Conservation (phyloP, 2,329 filamentous ascomycete species). For the Pseudogymnoascus sp. region DNA sequence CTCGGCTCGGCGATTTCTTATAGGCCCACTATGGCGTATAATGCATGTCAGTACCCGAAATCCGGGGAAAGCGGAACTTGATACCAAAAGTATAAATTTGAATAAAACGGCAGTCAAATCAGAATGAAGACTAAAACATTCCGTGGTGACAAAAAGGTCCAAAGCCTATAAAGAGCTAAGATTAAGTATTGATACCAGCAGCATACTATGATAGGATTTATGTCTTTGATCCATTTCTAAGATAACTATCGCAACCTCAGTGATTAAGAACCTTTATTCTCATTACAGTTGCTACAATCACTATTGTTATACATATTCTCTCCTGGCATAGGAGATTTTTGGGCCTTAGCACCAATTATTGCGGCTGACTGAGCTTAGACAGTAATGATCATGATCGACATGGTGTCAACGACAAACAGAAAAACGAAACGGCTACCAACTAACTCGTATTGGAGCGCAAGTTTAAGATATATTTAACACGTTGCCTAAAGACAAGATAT, state of each 20-base stretch:
- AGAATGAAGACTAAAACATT: not conserved
- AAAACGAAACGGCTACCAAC: not conserved
- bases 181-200: too few relatives aligned
- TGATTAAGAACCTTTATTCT: too few relatives aligned
- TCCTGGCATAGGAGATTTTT: too few relatives aligned
- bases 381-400: not conserved
- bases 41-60: not conserved
- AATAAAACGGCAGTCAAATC: not conserved
- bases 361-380: not conserved
- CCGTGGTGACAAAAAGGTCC: not conserved
- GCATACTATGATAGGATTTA: too few relatives aligned
- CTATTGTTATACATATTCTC: too few relatives aligned
- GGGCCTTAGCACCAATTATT: too few relatives aligned
- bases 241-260: too few relatives aligned
- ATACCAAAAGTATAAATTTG: not conserved
- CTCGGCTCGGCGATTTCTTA: conserved; percentile 8
- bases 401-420: not conserved
- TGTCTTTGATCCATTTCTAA: too few relatives aligned
- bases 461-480: not conserved
- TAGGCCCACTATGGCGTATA: not conserved
- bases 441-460: not conserved
- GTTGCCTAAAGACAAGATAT: not conserved
- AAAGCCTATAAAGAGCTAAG: too few relatives aligned
- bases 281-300: too few relatives aligned
- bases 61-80: not conserved